Percentiles rank a stretch among this genome's conserved stretches.
These are phyloP conservation scores for Emmonsia crescens DNA, from an alignment of 2,329 filamentous ascomycete genomes.

Conservation along the genomic window DNA sequence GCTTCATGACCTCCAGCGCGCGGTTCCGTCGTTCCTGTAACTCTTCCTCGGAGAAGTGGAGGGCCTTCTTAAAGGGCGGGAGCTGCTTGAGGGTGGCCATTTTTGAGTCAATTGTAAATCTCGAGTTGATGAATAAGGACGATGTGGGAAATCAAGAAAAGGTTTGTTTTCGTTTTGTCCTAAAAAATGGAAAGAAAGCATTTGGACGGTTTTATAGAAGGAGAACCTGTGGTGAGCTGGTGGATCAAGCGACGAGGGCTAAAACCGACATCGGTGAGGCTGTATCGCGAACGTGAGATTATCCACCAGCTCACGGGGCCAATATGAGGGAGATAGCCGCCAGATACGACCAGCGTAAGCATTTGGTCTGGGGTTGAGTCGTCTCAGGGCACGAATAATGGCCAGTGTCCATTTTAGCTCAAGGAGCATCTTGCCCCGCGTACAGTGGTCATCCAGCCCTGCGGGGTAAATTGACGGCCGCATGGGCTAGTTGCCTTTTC, in stretches of 20 bases:
- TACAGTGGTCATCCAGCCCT: not conserved
- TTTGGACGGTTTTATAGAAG: not conserved
- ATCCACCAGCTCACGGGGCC: not conserved
- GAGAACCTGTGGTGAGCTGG: not conserved
- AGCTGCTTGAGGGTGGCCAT: constrained; percentile 13
- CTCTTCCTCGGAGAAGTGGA: constrained; percentile 20
- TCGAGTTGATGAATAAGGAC: not conserved
- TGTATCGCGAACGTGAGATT: not conserved
- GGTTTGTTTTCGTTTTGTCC: too few relatives aligned
- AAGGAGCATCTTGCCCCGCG: not conserved
- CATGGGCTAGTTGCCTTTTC: not conserved
- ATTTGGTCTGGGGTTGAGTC: not conserved
- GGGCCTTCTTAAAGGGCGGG: constrained; percentile 21
- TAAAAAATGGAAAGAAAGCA: not conserved
- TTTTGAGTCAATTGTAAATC: not conserved
- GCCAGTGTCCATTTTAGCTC: too few relatives aligned
- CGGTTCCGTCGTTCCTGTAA: constrained; percentile 17
- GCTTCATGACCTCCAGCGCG: constrained; percentile 20
- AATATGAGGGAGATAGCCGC: not conserved
- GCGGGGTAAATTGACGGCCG: not conserved
- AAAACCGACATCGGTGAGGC: not conserved
- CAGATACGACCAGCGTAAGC: not conserved
- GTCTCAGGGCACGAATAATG: not conserved
- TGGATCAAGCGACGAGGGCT: not conserved
- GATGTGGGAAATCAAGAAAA: not conserved